Conservation (phyloP, 768 basidiomycete genomes). For the Rhizopogon vulgaris region DNA sequence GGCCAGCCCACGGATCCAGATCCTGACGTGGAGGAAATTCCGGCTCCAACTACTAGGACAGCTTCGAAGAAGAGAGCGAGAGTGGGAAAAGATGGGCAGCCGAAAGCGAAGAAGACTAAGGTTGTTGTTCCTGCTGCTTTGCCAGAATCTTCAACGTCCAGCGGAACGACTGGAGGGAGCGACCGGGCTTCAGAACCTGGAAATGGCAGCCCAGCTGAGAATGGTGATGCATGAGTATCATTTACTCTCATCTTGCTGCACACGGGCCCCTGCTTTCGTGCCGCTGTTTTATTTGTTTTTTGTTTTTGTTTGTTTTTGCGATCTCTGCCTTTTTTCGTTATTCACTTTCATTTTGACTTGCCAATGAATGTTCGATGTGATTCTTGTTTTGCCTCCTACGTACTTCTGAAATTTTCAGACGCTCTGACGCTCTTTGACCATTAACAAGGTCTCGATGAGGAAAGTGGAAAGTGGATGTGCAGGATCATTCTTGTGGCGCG, state of each 20-base stretch:
- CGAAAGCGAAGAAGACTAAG: conserved; percentile 30
- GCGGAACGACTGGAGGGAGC: conserved; percentile 19
- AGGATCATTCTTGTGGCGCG: conserved; percentile 6
- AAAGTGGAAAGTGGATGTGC: conserved; percentile 8
- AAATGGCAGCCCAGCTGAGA: conserved; percentile 18
- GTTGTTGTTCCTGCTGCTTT: background rate
- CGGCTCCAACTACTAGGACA: conserved; percentile 11
- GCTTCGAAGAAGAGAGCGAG: conserved; percentile 24
- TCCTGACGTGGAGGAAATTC: conserved; percentile 9
- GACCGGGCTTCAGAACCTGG: conserved; percentile 22
- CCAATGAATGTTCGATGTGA: conserved; percentile 11
- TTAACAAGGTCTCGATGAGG: conserved; percentile 18
- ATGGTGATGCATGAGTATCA: conserved; percentile 16
- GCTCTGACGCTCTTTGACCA: conserved; percentile 25
- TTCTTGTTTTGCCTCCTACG: conserved; percentile 17
- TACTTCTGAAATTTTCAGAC: conserved; percentile 12
- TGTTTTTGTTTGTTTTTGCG: background rate
- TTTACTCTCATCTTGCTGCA: conserved; percentile 6
- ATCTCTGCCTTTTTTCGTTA: background rate
- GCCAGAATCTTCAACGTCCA: conserved; percentile 16
- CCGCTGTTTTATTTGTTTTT: conserved; percentile 6
- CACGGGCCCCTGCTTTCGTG: conserved; percentile 1
- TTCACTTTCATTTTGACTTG: conserved; percentile 7
- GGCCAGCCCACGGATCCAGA: conserved; percentile 11
- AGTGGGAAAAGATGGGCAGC: conserved; percentile 21